These are phyloP conservation scores for Metarhizium anisopliae DNA, from an alignment of 2,329 filamentous ascomycete genomes.

Conservation along the genomic window DNA sequence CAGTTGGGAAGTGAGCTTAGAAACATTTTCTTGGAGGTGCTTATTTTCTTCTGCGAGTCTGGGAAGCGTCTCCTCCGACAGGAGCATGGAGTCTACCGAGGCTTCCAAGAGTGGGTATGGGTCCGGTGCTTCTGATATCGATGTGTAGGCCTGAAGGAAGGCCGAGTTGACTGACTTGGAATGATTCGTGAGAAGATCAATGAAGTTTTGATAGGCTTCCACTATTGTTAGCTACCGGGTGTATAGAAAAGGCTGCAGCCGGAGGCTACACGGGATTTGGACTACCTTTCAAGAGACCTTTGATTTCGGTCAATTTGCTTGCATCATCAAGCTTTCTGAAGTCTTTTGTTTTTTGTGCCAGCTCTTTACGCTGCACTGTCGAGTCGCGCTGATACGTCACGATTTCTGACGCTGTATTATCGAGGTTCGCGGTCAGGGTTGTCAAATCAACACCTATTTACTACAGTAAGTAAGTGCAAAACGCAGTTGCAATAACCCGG, in stretches of 20 bases:
- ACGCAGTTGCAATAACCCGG: background rate
- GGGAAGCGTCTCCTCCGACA: constrained; percentile 86
- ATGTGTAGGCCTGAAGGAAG: constrained; percentile 87
- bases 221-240: constrained; percentile 10
- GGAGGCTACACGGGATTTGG: background rate
- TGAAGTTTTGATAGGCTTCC: constrained; percentile 90
- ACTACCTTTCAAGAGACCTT: constrained; percentile 74
- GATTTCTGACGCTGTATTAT: constrained; percentile 90
- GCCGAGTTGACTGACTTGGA: constrained; percentile 89
- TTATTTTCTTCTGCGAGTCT: constrained; percentile 84
- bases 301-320: constrained; percentile 79
- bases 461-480: background rate
- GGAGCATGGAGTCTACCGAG: constrained; percentile 85
- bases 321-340: constrained; percentile 90
- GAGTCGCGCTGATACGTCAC: constrained; percentile 89
- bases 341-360: constrained; percentile 98
- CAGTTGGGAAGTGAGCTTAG: constrained; percentile 66
- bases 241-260: background rate
- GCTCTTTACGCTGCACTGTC: constrained; percentile 90
- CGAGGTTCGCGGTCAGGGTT: constrained; percentile 72
- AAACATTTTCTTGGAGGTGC: constrained; percentile 71
- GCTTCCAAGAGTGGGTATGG: constrained; percentile 94
- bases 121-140: constrained; percentile 89
- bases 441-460: constrained; percentile 74
- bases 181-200: constrained; percentile 91